Percentiles rank a stretch among this genome's conserved stretches.
Evolutionary conservation across 345 rosid species (phyloP).

Genomic region (Euclidium syriacum): DNA sequence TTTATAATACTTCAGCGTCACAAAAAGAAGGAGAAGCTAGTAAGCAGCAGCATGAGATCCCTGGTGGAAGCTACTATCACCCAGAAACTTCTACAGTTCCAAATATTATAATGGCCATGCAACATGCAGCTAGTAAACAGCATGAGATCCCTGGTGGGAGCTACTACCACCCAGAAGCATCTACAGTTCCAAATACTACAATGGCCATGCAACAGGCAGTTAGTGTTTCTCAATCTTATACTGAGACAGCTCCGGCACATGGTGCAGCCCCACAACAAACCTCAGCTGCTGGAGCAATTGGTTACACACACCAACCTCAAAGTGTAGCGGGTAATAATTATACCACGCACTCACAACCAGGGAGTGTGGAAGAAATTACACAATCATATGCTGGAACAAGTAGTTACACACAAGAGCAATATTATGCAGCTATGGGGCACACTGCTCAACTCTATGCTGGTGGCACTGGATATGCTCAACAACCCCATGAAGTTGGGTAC

Average conservation of each 20-base stretch:
- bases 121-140: conserved; percentile 18
- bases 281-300: conserved; percentile 19
- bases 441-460: conserved; percentile 18
- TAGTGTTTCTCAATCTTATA: conserved; percentile 6
- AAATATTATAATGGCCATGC: neutral
- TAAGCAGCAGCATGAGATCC: conserved; percentile 28
- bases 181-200: conserved; percentile 6
- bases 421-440: conserved; percentile 10
- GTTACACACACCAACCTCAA: conserved; percentile 20
- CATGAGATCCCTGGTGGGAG: conserved; percentile 13
- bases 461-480: conserved; percentile 10
- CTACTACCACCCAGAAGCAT: conserved; percentile 8
- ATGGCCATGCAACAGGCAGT: conserved; percentile 13
- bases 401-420: conserved; percentile 23
- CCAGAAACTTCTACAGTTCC: conserved; percentile 7
- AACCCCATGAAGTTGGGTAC: neutral
- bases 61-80: conserved; percentile 13
- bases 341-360: conserved; percentile 19
- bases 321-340: neutral
- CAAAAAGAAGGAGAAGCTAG: conserved; percentile 28
- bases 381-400: conserved; percentile 22
- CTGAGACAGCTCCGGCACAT: conserved; percentile 12
- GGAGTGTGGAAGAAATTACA: conserved; percentile 16
- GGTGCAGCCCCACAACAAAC: conserved; percentile 17
- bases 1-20: conserved; percentile 18